A percentile compares a stretch with the other conserved stretches of the same genome.
phyloP scores from a whole-genome alignment of 345 rosid species.

The Eutrema japonicum region DNA sequence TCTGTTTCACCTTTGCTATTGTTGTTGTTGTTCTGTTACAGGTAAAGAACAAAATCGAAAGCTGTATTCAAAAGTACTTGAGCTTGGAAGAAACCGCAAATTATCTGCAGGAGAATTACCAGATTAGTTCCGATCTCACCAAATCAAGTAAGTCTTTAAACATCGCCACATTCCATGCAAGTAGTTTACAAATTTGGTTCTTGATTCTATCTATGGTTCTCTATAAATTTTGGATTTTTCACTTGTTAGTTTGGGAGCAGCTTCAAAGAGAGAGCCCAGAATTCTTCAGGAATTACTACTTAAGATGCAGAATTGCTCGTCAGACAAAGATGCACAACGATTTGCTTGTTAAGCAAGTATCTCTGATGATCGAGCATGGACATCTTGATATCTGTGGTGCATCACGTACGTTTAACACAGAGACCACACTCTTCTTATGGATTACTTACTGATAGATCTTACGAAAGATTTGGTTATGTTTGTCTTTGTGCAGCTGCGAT shows the following conservation, averaged over 20 bases:
- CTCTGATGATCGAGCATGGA: neutral
- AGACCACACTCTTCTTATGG: neutral
- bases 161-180: neutral
- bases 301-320: neutral
- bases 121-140: neutral
- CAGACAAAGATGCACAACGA: neutral
- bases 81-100: conserved; percentile 3
- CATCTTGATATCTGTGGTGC: neutral
- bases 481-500: conserved; percentile 7
- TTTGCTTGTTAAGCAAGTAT: neutral
- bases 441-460: neutral
- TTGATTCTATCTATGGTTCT: neutral
- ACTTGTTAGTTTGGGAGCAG: conserved; percentile 33
- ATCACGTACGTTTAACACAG: conserved; percentile 22
- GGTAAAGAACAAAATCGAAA: conserved; percentile 10
- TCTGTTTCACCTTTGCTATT: neutral
- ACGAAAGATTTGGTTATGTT: neutral
- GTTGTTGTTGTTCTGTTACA: conserved; percentile 7
- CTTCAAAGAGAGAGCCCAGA: conserved; percentile 17
- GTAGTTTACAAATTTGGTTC: neutral
- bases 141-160: neutral
- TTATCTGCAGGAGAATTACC: neutral
- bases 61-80: conserved; percentile 12
- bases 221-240: neutral
- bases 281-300: neutral